Base-by-base conservation (phyloP, 345 rosid species). In the Linum usitatissimum region DNA sequence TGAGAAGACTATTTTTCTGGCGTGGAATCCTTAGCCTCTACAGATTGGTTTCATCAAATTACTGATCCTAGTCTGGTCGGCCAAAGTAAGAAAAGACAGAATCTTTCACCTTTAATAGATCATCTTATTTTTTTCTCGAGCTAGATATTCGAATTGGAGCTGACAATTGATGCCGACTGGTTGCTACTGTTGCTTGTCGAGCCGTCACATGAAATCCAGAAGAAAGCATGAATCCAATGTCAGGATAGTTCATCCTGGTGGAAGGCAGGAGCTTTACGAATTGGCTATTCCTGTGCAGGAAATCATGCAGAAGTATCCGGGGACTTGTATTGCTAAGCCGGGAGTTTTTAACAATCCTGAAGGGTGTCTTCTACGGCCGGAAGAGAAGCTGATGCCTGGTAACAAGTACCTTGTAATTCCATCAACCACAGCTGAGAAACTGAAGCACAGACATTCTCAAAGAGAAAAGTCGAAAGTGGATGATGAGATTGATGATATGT, bases 211-310 rank as follows among this genome's bases (percentile, higher is more conserved):
- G 36, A 68, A 66, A 36, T 49, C 70, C 13, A 21, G 53, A 64
- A 55, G 13, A 55, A 68, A 64, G 60, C 62, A 69, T 51, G 77
- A 66, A 55, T 79, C 84, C 14, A 70, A 58, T 51, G 83, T 81
- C 57, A 82, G 82, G 71, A 65, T 86, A 72, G 66, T 81, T 75
- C 86, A 79, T 69, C 77, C 83, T 53, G 84, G 89, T 20, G 84
- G 87, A 12, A 39, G 58, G 20, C 76, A 68, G 54, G 88, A 83
- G 78, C 71, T 74, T 40, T 80, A 80, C 64, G 76, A 60, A 63
- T 55, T 60, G 55, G 61, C 72, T 4, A 38, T 83, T 71, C 68
- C 80, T 12, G 84, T 72, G 23, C 77, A 80, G n/a, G 21, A 74
- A 18, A 54, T 78, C 67, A 70, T 81, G 88, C 76, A 74, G 48